Evolutionary conservation across 495 filamentous ascomycete species (phyloP), one percentile per base, ranked within the genome.

Genomic region (Parmelia sp.): DNA sequence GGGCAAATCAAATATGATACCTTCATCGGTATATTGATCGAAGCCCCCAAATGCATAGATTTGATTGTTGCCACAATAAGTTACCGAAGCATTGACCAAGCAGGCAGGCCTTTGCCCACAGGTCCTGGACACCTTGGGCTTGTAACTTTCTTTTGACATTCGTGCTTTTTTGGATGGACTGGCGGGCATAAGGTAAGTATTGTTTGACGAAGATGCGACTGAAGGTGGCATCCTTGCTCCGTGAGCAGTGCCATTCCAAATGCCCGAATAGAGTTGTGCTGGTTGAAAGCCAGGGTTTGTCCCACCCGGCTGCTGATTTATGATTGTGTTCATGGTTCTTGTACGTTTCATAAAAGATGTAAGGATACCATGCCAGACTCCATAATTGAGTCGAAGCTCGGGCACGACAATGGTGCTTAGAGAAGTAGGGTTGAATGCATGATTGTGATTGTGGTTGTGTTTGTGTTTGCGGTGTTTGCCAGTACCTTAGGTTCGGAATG

Each of bases 31-130:
- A 72, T 94, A 97, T 73, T 96, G 92, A 72, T 98, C 94, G 69
- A 98, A 98, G n/a, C 94, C 94, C 17, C 94, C 94, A 77, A 98
- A 98, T 33, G 92, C 94, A 76, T 96, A 97, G 69, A 98, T 97
- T 72, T 90, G 85, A 76, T 96, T 92, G 74, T 96, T 90, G 55
- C 91, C 90, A 71, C 92, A 96, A 75, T 96, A 96, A 23, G 94
- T 97, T 60, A 97, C 92, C 19, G 95, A 97, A 61, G 94, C 94
- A 80, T 97, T 97, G 61, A 97, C 93, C 47, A 98, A 83, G 71
- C 94, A 97, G 58, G 95, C 91, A 12, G 96, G 92, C 60, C 91
- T 81, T 74, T 94, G 90, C 47, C 94, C 94, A 58, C 90, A 80
- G 9, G 88, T 89, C 69, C 87, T 87, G 31, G 86, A 90, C 23